phyloP scores from a whole-genome alignment of 73 alveolate species.

The Urostyla sp. region DNA sequence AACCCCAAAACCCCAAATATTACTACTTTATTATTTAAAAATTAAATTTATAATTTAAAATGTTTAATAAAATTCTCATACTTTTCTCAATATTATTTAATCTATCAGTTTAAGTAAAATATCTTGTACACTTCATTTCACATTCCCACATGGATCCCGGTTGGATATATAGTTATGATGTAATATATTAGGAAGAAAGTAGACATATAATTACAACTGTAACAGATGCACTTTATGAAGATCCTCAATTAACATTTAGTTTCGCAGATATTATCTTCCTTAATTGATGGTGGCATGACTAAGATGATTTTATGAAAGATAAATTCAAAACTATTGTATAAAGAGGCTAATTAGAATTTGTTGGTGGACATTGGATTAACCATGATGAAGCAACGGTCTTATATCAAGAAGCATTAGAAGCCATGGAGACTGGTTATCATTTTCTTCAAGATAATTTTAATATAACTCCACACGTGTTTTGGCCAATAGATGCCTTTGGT shows the following conservation, averaged over 20 bases:
- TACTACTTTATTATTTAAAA: too few relatives aligned
- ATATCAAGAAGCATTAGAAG: conserved; percentile 66
- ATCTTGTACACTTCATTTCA: conserved; percentile 76
- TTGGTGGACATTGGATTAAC: conserved; percentile 94
- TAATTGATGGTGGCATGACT: conserved; percentile 69
- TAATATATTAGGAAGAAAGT: conserved; percentile 48
- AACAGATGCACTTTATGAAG: conserved; percentile 16
- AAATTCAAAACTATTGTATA: conserved; percentile 66
- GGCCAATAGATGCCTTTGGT: conserved; percentile 94
- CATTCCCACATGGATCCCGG: conserved; percentile 92
- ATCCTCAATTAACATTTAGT: conserved; percentile 43
- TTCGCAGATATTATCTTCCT: conserved; percentile 79
- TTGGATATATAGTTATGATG: conserved; percentile 83
- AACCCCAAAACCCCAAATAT: too few relatives aligned
- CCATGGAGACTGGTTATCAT: conserved; percentile 80
- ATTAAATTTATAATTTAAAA: too few relatives aligned
- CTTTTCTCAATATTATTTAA: too few relatives aligned
- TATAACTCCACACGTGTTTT: conserved; percentile 81
- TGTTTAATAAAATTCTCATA: too few relatives aligned
- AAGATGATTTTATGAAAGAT: conserved; percentile 1
- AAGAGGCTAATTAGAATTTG: conserved; percentile 85
- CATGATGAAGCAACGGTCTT: conserved; percentile 91
- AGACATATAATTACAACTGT: conserved; percentile 8
- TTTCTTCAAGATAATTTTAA: conserved; percentile 82
- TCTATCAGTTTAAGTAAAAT: too few relatives aligned